Percentiles rank a stretch among this genome's conserved stretches.
Evolutionary conservation across 768 basidiomycete genomes (phyloP).

Genomic region (Suillus lakei): DNA sequence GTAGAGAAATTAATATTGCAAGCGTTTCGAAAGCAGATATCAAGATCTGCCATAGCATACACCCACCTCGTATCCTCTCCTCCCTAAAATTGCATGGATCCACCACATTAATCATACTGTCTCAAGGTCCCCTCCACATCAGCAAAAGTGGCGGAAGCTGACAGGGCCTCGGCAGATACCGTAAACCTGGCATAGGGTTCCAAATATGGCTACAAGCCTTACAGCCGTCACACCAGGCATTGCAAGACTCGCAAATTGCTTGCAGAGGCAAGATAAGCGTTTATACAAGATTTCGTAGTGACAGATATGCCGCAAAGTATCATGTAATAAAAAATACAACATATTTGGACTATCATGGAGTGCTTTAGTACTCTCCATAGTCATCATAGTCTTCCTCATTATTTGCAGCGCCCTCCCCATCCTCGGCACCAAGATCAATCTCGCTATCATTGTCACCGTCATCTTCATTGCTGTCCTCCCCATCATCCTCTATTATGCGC

Average conservation of each 20-base stretch:
- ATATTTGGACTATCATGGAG: too few relatives aligned
- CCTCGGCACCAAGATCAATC: neutral
- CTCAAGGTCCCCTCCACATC: conserved; percentile 34
- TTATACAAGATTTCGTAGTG: too few relatives aligned
- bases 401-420: neutral
- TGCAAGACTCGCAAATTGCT: neutral
- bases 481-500: neutral
- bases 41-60: too few relatives aligned
- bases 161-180: neutral
- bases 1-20: too few relatives aligned
- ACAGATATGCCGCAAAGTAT: too few relatives aligned
- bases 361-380: neutral
- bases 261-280: too few relatives aligned
- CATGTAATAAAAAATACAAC: too few relatives aligned
- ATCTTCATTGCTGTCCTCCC: neutral
- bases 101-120: conserved; percentile 27
- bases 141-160: neutral
- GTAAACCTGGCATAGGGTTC: neutral
- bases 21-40: too few relatives aligned
- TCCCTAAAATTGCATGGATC: neutral
- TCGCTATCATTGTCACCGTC: neutral
- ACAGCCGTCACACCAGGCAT: neutral
- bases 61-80: neutral
- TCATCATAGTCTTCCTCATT: conserved; percentile 6
- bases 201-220: neutral